These are phyloP conservation scores for Prunus kanzakura DNA, from an alignment of 306 rosid species.

Conservation along the genomic window DNA sequence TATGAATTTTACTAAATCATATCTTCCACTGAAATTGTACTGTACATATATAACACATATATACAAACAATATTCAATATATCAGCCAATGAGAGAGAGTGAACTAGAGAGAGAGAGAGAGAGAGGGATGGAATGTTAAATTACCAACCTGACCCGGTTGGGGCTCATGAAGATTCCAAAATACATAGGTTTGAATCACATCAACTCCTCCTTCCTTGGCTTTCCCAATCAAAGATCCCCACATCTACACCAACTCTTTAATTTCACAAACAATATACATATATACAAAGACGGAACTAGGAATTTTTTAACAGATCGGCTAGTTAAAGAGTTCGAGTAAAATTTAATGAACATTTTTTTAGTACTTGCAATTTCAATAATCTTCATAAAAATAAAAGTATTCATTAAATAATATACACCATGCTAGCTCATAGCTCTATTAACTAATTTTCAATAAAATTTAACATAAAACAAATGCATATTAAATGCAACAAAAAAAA, in stretches of 20 bases:
- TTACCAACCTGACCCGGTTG: slow-evolving; percentile 48
- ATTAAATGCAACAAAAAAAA: no score
- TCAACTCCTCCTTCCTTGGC: slow-evolving; percentile 79
- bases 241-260: slow-evolving; percentile 48
- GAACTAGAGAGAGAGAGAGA: background rate
- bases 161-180: slow-evolving; percentile 94
- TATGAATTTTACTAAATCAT: slow-evolving; percentile 60
- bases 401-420: no score
- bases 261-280: background rate
- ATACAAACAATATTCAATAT: background rate
- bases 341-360: no score
- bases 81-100: background rate
- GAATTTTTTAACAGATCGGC: no score
- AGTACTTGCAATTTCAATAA: no score
- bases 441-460: no score
- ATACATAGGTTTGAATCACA: slow-evolving; percentile 78
- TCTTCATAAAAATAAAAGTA: no score
- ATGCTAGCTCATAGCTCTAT: no score
- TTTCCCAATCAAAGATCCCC: slow-evolving; percentile 65
- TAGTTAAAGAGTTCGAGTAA: no score
- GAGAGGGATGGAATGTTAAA: background rate
- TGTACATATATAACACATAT: background rate
- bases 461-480: no score
- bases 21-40: slow-evolving; percentile 69
- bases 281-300: no score